phyloP scores from a whole-genome alignment of 2,329 filamentous ascomycete species.

The Colletotrichum lindemuthianum region DNA sequence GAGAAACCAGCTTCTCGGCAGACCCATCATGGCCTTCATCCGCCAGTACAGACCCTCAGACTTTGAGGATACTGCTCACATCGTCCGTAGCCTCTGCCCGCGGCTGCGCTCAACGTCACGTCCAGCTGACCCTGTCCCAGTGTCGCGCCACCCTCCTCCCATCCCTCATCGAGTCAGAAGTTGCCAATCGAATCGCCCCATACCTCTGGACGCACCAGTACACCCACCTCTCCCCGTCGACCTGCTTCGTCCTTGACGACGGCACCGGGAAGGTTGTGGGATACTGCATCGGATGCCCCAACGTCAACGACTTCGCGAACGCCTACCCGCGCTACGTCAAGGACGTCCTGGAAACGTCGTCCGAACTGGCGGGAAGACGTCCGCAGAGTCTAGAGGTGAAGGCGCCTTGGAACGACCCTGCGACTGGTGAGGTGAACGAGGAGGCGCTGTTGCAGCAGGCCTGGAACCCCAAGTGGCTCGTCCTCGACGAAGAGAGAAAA shows the following conservation, averaged over 20 bases:
- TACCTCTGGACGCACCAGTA: slow-evolving; percentile 64
- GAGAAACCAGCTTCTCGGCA: not conserved
- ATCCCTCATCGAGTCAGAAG: slow-evolving; percentile 48
- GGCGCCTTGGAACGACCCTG: slow-evolving; percentile 45
- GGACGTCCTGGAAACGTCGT: slow-evolving; percentile 45
- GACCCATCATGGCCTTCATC: slow-evolving; percentile 55
- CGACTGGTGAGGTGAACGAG: slow-evolving; percentile 43
- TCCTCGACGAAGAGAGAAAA: slow-evolving; percentile 48
- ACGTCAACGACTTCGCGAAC: slow-evolving; percentile 51
- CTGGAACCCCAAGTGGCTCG: slow-evolving; percentile 52
- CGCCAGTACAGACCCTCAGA: slow-evolving; percentile 51
- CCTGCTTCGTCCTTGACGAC: slow-evolving; percentile 61
- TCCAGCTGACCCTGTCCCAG: slow-evolving; percentile 41
- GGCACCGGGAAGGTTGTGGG: slow-evolving; percentile 55
- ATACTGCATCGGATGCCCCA: slow-evolving; percentile 60
- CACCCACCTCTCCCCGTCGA: slow-evolving; percentile 55
- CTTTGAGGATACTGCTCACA: slow-evolving; percentile 52
- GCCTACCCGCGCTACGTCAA: slow-evolving; percentile 51
- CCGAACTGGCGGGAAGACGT: slow-evolving; percentile 36
- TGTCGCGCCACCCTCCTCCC: slow-evolving; percentile 60
- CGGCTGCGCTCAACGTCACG: not conserved
- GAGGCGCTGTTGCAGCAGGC: slow-evolving; percentile 52
- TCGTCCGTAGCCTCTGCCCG: slow-evolving; percentile 45
- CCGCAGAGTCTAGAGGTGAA: slow-evolving; percentile 41
- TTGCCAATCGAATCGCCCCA: slow-evolving; percentile 50